Percentiles rank a stretch among this genome's conserved stretches.
These are phyloP conservation scores for Hypoxylon cercidicola DNA, from an alignment of 495 filamentous ascomycete species.

Conservation along the genomic window DNA sequence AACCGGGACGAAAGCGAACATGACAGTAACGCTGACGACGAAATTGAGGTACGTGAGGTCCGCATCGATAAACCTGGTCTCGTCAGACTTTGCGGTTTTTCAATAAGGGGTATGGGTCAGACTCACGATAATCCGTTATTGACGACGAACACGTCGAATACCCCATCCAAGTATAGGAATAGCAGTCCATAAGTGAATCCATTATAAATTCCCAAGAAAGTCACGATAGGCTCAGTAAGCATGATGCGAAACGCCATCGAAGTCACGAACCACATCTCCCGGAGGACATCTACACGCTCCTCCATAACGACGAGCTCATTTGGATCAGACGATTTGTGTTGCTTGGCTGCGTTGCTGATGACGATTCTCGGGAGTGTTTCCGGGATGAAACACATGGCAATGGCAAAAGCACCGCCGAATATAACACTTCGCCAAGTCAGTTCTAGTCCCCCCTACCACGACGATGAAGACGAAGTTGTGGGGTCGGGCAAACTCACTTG, in stretches of 20 bases:
- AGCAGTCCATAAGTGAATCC: conserved; percentile 51
- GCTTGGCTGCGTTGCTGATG: conserved; percentile 43
- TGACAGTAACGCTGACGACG: conserved; percentile 48
- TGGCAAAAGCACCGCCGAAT: conserved; percentile 43
- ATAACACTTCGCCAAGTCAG: conserved; percentile 40
- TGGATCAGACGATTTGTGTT: conserved; percentile 34
- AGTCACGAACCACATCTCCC: conserved; percentile 50
- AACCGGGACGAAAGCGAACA: conserved; percentile 52
- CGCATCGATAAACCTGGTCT: conserved; percentile 45
- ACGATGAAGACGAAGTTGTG: not conserved
- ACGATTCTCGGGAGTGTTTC: conserved; percentile 51
- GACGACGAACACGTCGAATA: conserved; percentile 51
- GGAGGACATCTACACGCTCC: conserved; percentile 44
- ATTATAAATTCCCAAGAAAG: conserved; percentile 50
- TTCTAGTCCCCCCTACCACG: not conserved
- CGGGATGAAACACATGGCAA: conserved; percentile 48
- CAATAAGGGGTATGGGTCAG: not conserved
- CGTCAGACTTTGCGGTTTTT: conserved; percentile 12
- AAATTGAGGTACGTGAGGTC: conserved; percentile 55
- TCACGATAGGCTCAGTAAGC: conserved; percentile 52
- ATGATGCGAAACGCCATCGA: conserved; percentile 53
- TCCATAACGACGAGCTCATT: conserved; percentile 35
- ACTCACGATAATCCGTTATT: conserved; percentile 53
- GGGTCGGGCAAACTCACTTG: conserved; percentile 41
- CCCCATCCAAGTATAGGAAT: conserved; percentile 51